phyloP scores from a whole-genome alignment of 768 basidiomycete species.

The Leccinum broughii region DNA sequence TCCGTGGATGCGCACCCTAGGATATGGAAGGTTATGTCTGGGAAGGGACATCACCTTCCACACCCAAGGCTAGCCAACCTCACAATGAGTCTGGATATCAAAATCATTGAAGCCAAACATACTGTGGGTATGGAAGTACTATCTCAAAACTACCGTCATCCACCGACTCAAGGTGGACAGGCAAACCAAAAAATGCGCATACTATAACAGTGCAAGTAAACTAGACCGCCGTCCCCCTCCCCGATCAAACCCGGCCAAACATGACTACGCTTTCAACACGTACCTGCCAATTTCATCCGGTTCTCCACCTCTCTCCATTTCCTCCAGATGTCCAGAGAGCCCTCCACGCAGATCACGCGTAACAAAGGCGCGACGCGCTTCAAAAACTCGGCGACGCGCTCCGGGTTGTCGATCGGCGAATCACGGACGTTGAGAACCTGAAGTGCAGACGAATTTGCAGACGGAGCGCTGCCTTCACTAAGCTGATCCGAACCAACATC shows the following conservation, averaged over 20 bases:
- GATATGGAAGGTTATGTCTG: not conserved
- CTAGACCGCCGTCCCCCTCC: not conserved
- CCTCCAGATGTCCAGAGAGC: conserved; percentile 29
- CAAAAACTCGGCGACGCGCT: conserved; percentile 28
- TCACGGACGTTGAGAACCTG: conserved; percentile 30
- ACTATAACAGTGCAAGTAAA: conserved; percentile 7
- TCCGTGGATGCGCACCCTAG: not conserved
- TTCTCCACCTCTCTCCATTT: conserved; percentile 31
- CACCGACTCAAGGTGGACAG: not conserved
- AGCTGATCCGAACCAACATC: not conserved
- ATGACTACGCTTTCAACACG: not conserved
- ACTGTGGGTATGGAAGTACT: not conserved
- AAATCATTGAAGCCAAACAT: not conserved
- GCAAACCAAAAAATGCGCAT: not conserved
- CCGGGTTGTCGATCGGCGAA: conserved; percentile 28
- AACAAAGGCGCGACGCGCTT: conserved; percentile 25
- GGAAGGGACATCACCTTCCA: not conserved
- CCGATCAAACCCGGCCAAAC: no score
- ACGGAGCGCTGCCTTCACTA: not conserved
- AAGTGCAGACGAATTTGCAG: conserved; percentile 10
- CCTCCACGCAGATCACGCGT: conserved; percentile 28
- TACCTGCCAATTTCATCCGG: conserved; percentile 16
- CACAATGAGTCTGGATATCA: not conserved
- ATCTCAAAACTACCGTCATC: not conserved
- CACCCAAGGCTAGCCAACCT: not conserved